Evolutionary conservation across 805 yeast species (phyloP), one percentile per base, ranked within the genome.

Genomic region (Kodamaea restingae): DNA sequence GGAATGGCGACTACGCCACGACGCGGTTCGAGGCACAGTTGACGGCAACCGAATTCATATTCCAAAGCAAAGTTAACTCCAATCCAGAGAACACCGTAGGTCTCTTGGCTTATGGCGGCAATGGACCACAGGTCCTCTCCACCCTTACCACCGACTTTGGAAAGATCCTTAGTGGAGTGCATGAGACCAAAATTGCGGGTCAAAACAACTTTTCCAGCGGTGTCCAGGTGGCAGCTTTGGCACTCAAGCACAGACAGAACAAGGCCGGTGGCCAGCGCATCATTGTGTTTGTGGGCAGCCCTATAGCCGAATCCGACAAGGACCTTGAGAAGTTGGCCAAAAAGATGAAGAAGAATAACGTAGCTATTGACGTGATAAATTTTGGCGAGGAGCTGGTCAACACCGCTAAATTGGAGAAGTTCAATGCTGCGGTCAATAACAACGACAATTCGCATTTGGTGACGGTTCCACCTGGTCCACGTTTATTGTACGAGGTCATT

Each of bases 1-100:
- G 98, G 55, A 93, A 93, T 59, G 98, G 98, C 22, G 98, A 93
- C 61, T 93, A 82, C 55, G 75, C 85, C 26, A 80, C 95, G 12
- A 81, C 90, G 11, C 75, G 98, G 54, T 90, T 81, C 58, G 95
- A 85, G 47, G 96, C 98, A 1, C 96, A 93, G 63, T 70, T 85
- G 45, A 95, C 93, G 46, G 81, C 96, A 7, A 88, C 90, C 20
- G 93, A 88, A 51, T 71, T 81, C 50, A 79, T 93, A 32, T 95
- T 93, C 69, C 83, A 84, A 47, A 79, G 85, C 47, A 91, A 93
- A 64, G 78, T 87, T 46, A 81, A 83, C 56, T 70, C 88, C 37
- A 93, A 95, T 60, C 97, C 98, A 5, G 98, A 93, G 62, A 87
- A 78, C 63, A 84, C 96, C 1, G 96, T 91, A 24, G 98, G 98